A percentile compares a stretch with the other conserved stretches of the same genome.
Conservation (phyloP, 768 basidiomycete genomes). For the Rhizopogon roseolus region DNA sequence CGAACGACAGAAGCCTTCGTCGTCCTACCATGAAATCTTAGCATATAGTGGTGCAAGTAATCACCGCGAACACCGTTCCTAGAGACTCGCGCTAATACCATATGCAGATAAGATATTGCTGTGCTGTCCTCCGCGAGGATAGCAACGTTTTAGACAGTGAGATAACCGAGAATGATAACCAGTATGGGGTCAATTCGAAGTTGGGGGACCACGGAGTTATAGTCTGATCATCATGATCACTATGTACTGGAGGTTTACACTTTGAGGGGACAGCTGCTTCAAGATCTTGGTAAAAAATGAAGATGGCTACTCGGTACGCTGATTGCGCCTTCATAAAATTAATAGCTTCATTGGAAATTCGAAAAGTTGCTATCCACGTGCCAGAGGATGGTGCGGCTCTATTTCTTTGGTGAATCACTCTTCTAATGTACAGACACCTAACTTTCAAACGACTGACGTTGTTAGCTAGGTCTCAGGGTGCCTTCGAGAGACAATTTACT, state of each 20-base stretch:
- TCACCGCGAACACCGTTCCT: not conserved
- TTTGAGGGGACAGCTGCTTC: not conserved
- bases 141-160: not conserved
- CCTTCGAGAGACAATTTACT: no score
- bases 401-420: not conserved
- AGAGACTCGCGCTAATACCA: not conserved
- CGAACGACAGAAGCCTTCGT: not conserved
- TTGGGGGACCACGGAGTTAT: not conserved
- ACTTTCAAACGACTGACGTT: not conserved
- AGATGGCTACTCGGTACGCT: not conserved
- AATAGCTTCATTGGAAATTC: not conserved
- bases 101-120: not conserved
- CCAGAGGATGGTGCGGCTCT: no score
- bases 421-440: not conserved
- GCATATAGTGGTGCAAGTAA: not conserved
- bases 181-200: not conserved
- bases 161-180: not conserved
- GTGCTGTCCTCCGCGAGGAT: not conserved
- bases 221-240: not conserved
- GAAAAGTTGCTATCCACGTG: not conserved
- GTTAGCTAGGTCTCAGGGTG: not conserved
- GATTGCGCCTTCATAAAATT: slow-evolving; percentile 1
- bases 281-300: not conserved
- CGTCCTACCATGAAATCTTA: not conserved
- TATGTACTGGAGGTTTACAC: not conserved